Evolutionary conservation across 2,329 filamentous ascomycete species (phyloP).

Genomic region (Chaetomium sp.): DNA sequence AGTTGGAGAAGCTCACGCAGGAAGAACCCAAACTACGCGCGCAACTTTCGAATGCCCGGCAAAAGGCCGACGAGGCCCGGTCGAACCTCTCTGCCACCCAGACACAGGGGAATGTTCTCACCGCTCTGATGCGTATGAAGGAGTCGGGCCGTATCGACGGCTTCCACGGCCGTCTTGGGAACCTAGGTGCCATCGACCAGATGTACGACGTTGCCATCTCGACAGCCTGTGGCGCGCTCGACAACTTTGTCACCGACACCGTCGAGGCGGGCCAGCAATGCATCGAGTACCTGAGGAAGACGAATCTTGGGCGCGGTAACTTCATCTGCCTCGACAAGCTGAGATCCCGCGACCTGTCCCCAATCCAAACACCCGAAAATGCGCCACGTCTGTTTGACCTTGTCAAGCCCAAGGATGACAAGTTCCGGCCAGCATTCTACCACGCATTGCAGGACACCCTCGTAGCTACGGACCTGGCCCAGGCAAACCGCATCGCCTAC

Average conservation of each 20-base stretch:
- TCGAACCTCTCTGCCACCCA: constrained; percentile 88
- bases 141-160: constrained; percentile 96
- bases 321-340: constrained; percentile 95
- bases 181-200: constrained; percentile 88
- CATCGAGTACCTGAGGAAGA: constrained; percentile 96
- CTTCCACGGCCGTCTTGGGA: constrained; percentile 92
- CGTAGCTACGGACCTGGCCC: constrained; percentile 88
- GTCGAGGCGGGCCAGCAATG: constrained; percentile 97
- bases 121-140: constrained; percentile 88
- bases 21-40: constrained; percentile 82
- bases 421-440: constrained; percentile 88
- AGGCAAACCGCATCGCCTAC: constrained; percentile 96
- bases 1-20: constrained; percentile 70
- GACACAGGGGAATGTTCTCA: constrained; percentile 88
- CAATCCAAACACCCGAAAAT: constrained; percentile 86
- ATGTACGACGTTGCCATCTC: constrained; percentile 98
- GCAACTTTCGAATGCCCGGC: constrained; percentile 84
- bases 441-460: constrained; percentile 94
- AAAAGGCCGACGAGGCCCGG: constrained; percentile 94
- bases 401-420: constrained; percentile 83
- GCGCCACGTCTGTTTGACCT: constrained; percentile 92
- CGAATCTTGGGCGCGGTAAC: constrained; percentile 92
- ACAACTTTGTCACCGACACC: constrained; percentile 96
- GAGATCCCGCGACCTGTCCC: constrained; percentile 72
- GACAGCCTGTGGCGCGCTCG: constrained; percentile 85